Conservation (phyloP, 129 eudicot species). For the Deinandra increscens region DNA sequence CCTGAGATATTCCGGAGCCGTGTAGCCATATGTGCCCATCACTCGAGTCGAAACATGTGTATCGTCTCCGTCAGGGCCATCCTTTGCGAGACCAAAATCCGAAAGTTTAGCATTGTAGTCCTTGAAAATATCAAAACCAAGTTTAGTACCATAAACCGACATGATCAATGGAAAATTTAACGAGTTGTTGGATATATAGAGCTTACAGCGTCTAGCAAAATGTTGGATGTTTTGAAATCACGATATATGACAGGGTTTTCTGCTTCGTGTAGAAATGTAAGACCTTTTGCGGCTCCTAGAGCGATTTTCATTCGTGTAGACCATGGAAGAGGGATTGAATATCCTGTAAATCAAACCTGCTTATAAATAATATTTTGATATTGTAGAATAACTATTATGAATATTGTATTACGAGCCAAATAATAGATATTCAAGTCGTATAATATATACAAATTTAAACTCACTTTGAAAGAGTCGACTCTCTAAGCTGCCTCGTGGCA, state of each 20-base stretch:
- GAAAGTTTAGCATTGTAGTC: constrained; percentile 44
- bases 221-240: constrained; percentile 79
- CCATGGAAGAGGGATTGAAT: constrained; percentile 71
- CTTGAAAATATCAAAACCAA: constrained; percentile 16
- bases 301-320: constrained; percentile 72
- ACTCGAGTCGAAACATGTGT: constrained; percentile 46
- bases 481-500: constrained; percentile 95
- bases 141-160: constrained; percentile 3
- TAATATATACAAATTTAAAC: constrained; percentile 26
- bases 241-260: constrained; percentile 67
- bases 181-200: too few species aligned
- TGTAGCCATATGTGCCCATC: constrained; percentile 65
- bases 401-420: too few species aligned
- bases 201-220: constrained; percentile 63
- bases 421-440: too few species aligned
- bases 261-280: constrained; percentile 69
- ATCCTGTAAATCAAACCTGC: constrained; percentile 39
- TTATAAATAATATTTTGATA: too few species aligned
- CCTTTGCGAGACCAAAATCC: constrained; percentile 44
- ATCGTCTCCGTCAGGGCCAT: constrained; percentile 39
- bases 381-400: too few species aligned
- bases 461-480: constrained; percentile 88
- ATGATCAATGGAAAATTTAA: not conserved
- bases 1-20: constrained; percentile 59
- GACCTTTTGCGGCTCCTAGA: constrained; percentile 72